Evolutionary conservation across 352 stramenopile species (phyloP), one percentile per base, ranked within the genome.

Genomic region (Lagenidium giganteum): DNA sequence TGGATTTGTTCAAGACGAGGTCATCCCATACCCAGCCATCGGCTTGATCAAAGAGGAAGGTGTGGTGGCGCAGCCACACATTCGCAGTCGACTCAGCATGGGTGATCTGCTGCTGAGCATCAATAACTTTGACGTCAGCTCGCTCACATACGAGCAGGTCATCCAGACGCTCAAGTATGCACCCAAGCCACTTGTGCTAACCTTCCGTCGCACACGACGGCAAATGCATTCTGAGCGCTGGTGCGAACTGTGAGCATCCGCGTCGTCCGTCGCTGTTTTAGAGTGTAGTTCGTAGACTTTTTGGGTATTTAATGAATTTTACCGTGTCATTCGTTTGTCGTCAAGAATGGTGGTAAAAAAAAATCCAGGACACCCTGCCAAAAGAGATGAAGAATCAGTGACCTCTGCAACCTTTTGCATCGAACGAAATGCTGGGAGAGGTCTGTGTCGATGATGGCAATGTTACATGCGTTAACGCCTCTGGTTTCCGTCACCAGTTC

Each of bases 71-170:
- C 42, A 44, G 5, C 53, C 70, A 38, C 53, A 58, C 3, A 28
- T 42, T 12, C 51, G 46, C 6, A 71, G 62, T 40, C 47, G 45
- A 16, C 57, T 70, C 34, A 62, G 55, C 5, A 56, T 67, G 11
- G 71, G 69, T 11, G 75, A 87, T 48, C 47, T 76, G 36, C 48
- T 87, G 32, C 52, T 87, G 22, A 83, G 68, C n/a, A 81, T 87
- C 47, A 87, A 85, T 40, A 67, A 85, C 56, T 61, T 68, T 40
- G 75, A 85, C 50, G 68, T 85, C 12, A 69, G 64, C 28, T 54
- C 62, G 29, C 52, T 87, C 41, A 71, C 71, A 33, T 80, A 74
- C 47, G 70, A 67, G 44, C 68, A 68, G 25, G 70, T 63, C 42
- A 63, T 73, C 30, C 52, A 82, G 43, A 52, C 85, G 48, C 71